A percentile compares a stretch with the other conserved stretches of the same genome.
Evolutionary conservation across 345 rosid genomes (phyloP).

Genomic region (Rhodamnia rubescens): DNA sequence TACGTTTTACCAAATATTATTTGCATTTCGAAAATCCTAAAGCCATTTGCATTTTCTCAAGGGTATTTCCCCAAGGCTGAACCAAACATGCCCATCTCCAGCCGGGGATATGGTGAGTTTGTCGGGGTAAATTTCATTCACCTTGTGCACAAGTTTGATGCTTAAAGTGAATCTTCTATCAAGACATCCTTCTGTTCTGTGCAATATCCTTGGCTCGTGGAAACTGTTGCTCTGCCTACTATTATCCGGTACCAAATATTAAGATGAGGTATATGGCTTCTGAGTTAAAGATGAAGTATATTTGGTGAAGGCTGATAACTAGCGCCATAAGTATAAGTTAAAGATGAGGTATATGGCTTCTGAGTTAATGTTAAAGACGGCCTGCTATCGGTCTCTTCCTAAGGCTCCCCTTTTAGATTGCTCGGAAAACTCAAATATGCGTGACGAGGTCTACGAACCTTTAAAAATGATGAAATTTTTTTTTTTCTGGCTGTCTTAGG

Average conservation of each 20-base stretch:
- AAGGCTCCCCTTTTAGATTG: background rate
- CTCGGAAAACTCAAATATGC: background rate
- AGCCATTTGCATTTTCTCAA: too few species aligned
- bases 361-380: background rate
- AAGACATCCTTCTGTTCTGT: background rate
- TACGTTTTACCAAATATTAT: too few species aligned
- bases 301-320: background rate
- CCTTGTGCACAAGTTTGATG: background rate
- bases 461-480: background rate
- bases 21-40: too few species aligned
- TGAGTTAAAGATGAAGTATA: too few species aligned
- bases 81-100: too few species aligned
- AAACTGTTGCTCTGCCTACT: background rate
- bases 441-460: background rate
- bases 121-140: background rate
- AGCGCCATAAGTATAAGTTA: background rate
- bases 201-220: background rate
- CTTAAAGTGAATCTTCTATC: background rate
- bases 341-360: background rate
- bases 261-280: too few species aligned
- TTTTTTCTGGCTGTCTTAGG: background rate
- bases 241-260: background rate
- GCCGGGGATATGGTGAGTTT: constrained; percentile 51
- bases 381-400: background rate
- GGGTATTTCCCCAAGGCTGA: too few species aligned